These are phyloP conservation scores for Prunus yedoensis DNA, from an alignment of 331 rosid species.

Conservation along the genomic window DNA sequence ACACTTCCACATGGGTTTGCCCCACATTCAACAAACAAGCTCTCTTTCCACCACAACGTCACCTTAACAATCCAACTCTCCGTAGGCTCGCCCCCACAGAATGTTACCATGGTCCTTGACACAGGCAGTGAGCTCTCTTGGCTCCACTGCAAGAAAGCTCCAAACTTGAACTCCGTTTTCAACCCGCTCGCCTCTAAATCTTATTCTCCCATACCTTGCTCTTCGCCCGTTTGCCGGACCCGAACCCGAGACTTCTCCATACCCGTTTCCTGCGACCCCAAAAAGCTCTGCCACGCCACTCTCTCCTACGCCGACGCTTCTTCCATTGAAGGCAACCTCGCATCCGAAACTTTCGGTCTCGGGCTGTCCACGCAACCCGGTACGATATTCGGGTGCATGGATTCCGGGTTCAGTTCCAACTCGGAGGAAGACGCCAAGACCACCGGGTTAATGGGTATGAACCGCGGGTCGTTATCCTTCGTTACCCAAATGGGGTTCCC, in stretches of 20 bases:
- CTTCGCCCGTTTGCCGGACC: constrained; percentile 46
- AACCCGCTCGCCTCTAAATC: constrained; percentile 59
- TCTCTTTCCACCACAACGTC: constrained; percentile 67
- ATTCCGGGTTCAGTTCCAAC: constrained; percentile 57
- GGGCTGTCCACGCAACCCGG: constrained; percentile 35
- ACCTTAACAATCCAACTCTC: constrained; percentile 60
- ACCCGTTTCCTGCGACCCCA: constrained; percentile 65
- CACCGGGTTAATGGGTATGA: constrained; percentile 76
- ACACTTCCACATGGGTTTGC: constrained; percentile 13
- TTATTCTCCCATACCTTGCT: constrained; percentile 54
- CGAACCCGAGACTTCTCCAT: constrained; percentile 52
- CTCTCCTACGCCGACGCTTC: constrained; percentile 76
- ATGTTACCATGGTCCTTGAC: constrained; percentile 84
- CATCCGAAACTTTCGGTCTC: constrained; percentile 50
- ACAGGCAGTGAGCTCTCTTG: constrained; percentile 91
- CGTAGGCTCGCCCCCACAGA: constrained; percentile 80
- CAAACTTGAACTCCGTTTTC: constrained; percentile 39
- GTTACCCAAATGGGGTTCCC: constrained; percentile 54
- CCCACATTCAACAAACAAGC: constrained; percentile 36
- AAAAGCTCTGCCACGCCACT: constrained; percentile 57
- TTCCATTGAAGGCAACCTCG: constrained; percentile 67
- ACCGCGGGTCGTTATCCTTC: constrained; percentile 69
- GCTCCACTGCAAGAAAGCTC: constrained; percentile 65
- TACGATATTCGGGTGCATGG: constrained; percentile 70
- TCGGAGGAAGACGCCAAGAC: constrained; percentile 62